Percentiles rank a stretch among this genome's conserved stretches.
These are phyloP conservation scores for Ochetophila trinervis DNA, from an alignment of 306 rosid genomes.

Conservation along the genomic window DNA sequence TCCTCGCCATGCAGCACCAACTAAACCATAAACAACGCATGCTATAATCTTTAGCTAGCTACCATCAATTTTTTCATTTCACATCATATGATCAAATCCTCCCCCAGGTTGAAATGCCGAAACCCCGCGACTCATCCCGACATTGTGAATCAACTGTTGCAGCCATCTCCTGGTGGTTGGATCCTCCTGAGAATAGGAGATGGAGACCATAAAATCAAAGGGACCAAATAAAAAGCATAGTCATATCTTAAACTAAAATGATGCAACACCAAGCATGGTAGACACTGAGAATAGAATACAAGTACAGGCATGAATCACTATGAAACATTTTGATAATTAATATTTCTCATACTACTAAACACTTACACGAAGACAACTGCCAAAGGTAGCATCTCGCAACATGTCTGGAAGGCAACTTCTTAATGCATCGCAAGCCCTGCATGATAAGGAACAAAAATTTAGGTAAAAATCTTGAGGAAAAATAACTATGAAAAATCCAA, in stretches of 20 bases:
- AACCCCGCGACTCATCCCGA: constrained; percentile 38
- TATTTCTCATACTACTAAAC: background rate
- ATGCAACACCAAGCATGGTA: too few species aligned
- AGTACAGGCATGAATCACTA: background rate
- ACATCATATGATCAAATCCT: constrained; percentile 53
- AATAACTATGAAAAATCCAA: background rate
- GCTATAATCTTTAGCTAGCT: too few species aligned
- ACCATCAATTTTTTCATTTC: constrained; percentile 12
- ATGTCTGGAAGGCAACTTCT: constrained; percentile 66
- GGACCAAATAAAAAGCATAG: constrained; percentile 7
- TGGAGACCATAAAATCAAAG: constrained; percentile 2
- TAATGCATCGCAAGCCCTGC: constrained; percentile 72
- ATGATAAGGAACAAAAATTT: background rate
- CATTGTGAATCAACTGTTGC: constrained; percentile 63
- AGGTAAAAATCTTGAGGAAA: background rate
- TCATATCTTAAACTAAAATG: too few species aligned
- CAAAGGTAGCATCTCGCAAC: constrained; percentile 63
- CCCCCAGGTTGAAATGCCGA: constrained; percentile 49
- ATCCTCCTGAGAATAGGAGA: constrained; percentile 53
- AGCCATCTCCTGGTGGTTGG: constrained; percentile 72
- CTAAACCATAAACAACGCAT: too few species aligned
- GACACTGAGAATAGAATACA: too few species aligned
- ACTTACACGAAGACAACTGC: constrained; percentile 60
- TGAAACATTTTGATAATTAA: background rate
- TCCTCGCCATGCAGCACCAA: too few species aligned